A percentile compares a stretch with the other conserved stretches of the same genome.
Conservation (phyloP, 2,329 filamentous ascomycete genomes). For the Hymenoscyphus fructigenus region DNA sequence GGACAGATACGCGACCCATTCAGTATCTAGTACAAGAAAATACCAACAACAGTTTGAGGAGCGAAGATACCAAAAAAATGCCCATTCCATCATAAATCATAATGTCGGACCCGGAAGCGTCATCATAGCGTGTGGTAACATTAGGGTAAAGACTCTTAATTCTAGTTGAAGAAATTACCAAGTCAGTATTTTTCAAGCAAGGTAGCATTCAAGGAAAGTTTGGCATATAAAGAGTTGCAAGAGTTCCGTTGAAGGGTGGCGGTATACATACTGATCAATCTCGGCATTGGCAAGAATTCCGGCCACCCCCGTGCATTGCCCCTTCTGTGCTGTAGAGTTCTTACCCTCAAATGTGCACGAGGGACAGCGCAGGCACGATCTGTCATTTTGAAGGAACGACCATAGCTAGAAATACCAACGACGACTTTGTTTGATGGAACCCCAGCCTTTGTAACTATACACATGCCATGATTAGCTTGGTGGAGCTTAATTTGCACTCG, state of each 20-base stretch:
- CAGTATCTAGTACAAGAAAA: conserved; percentile 27
- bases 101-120: conserved; percentile 23
- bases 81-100: conserved; percentile 18
- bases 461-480: not conserved
- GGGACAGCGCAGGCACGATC: conserved; percentile 24
- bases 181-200: conserved; percentile 29
- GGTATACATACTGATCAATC: not conserved
- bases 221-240: no score
- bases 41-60: no score
- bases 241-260: no score
- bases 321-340: conserved; percentile 30
- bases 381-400: conserved; percentile 38
- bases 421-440: conserved; percentile 34
- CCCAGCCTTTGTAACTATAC: conserved; percentile 37
- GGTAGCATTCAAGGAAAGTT: no score
- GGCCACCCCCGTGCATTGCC: conserved; percentile 35
- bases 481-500: not conserved
- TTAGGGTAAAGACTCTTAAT: not conserved
- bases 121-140: conserved; percentile 21
- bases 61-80: no score
- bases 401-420: conserved; percentile 38
- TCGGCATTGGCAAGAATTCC: conserved; percentile 39
- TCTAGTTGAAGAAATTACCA: not conserved
- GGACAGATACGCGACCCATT: conserved; percentile 33
- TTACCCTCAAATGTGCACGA: conserved; percentile 33